Percentiles rank a stretch among this genome's conserved stretches.
phyloP scores from a whole-genome alignment of 108 stramenopile species.

The Nannochloropsis granulata region DNA sequence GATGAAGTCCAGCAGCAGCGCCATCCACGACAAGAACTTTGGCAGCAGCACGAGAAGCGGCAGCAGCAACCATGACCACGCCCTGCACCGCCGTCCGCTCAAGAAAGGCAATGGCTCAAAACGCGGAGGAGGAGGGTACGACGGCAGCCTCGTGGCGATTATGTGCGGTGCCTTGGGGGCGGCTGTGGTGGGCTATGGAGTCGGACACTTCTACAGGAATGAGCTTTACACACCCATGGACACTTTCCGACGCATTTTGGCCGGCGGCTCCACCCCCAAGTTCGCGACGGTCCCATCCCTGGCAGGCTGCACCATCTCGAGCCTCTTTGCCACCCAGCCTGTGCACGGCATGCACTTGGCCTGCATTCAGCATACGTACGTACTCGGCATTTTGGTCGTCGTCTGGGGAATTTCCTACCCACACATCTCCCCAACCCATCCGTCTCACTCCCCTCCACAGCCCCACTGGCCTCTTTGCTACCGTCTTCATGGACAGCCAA shows the following conservation, averaged over 20 bases:
- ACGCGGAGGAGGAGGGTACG: no score
- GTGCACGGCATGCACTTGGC: not conserved
- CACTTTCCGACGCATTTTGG: not conserved
- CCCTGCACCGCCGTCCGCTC: no score
- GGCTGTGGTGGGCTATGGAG: not conserved
- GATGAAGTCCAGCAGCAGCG: no score
- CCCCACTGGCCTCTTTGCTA: not conserved
- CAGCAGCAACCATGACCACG: no score
- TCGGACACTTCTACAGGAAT: not conserved
- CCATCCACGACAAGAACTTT: no score
- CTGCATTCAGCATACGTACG: not conserved
- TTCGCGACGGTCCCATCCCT: not conserved
- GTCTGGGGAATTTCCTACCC: not conserved
- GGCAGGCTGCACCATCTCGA: not conserved
- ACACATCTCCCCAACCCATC: not conserved
- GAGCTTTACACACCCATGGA: not conserved
- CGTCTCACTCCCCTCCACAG: not conserved
- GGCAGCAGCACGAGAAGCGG: no score
- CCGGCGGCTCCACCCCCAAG: not conserved
- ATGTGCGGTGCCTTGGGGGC: not conserved
- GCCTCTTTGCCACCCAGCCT: not conserved
- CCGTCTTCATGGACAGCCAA: not conserved
- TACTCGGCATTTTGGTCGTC: not conserved
- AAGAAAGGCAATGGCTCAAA: no score
- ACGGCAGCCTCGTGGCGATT: not conserved